Percentiles rank a stretch among this genome's conserved stretches.
Evolutionary conservation across 164 flowering plant genomes (phyloP).

Genomic region (Aristolochia contorta): DNA sequence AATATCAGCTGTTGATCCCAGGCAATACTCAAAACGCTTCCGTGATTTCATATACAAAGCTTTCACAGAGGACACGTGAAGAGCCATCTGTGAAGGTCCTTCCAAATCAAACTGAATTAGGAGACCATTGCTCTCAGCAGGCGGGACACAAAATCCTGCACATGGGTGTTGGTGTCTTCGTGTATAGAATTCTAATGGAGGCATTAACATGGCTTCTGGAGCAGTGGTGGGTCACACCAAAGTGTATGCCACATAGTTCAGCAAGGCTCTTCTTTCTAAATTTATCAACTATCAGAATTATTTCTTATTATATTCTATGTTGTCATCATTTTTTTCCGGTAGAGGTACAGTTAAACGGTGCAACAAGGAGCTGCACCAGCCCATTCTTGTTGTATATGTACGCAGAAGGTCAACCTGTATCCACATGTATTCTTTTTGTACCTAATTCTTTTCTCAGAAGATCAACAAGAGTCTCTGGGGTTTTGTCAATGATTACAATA

Average conservation of each 20-base stretch:
- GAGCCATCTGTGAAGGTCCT: background rate
- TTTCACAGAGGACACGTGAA: conserved; percentile 47
- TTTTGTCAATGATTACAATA: conserved; percentile 5
- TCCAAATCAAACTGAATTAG: background rate
- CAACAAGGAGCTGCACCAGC: conserved; percentile 4
- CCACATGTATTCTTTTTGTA: conserved; percentile 11
- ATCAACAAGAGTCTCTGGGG: conserved; percentile 9
- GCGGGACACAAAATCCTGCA: background rate
- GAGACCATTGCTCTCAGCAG: background rate
- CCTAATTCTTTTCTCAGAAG: conserved; percentile 12
- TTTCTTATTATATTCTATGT: background rate
- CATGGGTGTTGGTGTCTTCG: background rate
- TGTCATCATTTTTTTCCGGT: background rate
- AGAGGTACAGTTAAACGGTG: conserved; percentile 1
- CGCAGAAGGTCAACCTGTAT: conserved; percentile 13
- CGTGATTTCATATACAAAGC: conserved; percentile 58
- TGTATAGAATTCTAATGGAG: conserved; percentile 9
- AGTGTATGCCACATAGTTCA: conserved; percentile 1
- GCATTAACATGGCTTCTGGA: background rate
- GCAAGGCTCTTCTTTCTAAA: conserved; percentile 2
- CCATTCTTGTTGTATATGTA: conserved; percentile 21
- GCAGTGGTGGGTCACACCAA: conserved; percentile 6
- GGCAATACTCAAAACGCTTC: conserved; percentile 62
- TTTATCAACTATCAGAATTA: background rate
- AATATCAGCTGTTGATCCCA: conserved; percentile 81